Evolutionary conservation across 345 rosid species (phyloP), one percentile per base, ranked within the genome.

Genomic region (Odontarrhena argentea): DNA sequence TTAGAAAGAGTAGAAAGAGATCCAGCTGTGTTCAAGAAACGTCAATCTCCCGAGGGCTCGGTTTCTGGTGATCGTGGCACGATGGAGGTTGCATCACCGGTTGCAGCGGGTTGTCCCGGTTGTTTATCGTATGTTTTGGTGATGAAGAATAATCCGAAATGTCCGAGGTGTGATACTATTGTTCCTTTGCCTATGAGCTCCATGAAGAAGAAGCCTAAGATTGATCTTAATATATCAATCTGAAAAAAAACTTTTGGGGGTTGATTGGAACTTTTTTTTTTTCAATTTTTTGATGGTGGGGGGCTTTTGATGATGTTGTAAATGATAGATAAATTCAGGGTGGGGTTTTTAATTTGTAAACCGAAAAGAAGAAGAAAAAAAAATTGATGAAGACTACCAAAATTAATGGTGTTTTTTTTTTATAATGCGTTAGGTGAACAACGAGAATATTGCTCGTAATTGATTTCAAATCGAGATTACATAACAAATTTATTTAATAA

Each of bases 41-140:
- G 88, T 0, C 70, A 79, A 60, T 5, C 83, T 74, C 48, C 79
- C 77, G 42, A 73, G 0, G 42, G 26, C 25, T 2, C 46, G 0
- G 35, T 41, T 18, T 47, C 37, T 8, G 69, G 55, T 53, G 37
- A 67, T 25, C 4, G 3, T 4, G 7, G 41, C 11, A 5, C 12
- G 15, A 7, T 18, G 40, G 58, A 15, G 26, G 41, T 40, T 57
- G 52, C 62, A 0, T 77, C 86, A 0, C 86, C 89, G 0, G 76
- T 87, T 3, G 97, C 91, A 1, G 88, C 85, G 0, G 96, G 96
- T 0, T 95, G 99, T 59, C 91, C 98, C 0, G 83, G 87, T 0
- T 95, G 99, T 75, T 75, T 91, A 63, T 87, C 87, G 2, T 95
- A 95, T 28, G 98, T 95, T 2, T 46, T 91, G 81, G 77, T 95